Percentiles rank a stretch among this genome's conserved stretches.
Conservation (phyloP, 768 basidiomycete genomes). For the Tylopilus vinaceipallidus region DNA sequence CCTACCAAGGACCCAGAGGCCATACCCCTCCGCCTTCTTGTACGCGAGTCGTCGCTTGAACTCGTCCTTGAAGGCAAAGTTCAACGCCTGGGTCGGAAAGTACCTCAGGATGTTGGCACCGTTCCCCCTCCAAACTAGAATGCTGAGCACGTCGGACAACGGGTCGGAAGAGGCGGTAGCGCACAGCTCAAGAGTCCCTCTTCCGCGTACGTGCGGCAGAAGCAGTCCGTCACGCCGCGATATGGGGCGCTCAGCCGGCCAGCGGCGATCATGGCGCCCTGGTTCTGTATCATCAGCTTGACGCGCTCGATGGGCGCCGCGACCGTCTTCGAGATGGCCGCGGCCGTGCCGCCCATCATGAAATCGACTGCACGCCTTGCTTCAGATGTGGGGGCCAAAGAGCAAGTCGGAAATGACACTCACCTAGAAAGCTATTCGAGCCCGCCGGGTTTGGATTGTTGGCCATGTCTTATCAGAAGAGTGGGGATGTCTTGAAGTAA, state of each 20-base stretch:
- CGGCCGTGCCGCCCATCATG: slow-evolving; percentile 37
- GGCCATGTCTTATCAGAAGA: slow-evolving; percentile 9
- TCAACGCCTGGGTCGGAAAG: slow-evolving; percentile 46
- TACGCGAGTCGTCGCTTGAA: slow-evolving; percentile 39
- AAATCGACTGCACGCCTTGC: slow-evolving; percentile 29
- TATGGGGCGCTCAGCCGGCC: slow-evolving; percentile 39
- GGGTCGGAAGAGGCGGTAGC: slow-evolving; percentile 11
- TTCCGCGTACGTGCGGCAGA: slow-evolving; percentile 32
- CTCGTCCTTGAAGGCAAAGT: slow-evolving; percentile 48
- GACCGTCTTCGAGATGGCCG: slow-evolving; percentile 37
- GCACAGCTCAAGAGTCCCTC: slow-evolving; percentile 39
- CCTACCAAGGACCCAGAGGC: slow-evolving; percentile 36
- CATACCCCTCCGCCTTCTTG: slow-evolving; percentile 37
- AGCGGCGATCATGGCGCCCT: slow-evolving; percentile 35
- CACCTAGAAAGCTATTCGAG: slow-evolving; percentile 20
- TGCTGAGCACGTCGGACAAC: slow-evolving; percentile 3
- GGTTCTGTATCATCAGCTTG: slow-evolving; percentile 41
- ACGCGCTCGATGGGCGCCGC: slow-evolving; percentile 43
- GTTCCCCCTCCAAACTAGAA: slow-evolving; percentile 44
- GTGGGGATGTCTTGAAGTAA: slow-evolving; percentile 17
- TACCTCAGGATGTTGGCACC: slow-evolving; percentile 44
- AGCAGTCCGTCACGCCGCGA: slow-evolving; percentile 36
- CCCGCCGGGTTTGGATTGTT: neutral
- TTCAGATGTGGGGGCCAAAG: slow-evolving; percentile 3
- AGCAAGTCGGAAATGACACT: neutral